A percentile compares a stretch with the other conserved stretches of the same genome.
These are phyloP conservation scores for Pseudozyma pruni DNA, from an alignment of 1,284 basidiomycete species.

Conservation along the genomic window DNA sequence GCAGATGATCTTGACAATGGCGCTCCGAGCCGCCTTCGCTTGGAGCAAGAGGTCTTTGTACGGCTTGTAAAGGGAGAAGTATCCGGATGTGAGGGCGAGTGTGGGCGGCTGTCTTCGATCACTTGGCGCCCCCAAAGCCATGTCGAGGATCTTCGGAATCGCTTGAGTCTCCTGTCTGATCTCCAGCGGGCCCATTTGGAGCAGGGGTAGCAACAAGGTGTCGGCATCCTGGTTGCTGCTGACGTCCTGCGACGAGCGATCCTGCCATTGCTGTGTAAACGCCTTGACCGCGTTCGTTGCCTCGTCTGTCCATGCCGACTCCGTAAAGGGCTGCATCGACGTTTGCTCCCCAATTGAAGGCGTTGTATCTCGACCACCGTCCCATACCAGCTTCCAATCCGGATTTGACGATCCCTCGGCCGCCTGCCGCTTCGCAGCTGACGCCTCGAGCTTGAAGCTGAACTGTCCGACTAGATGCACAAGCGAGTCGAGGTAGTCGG, in stretches of 20 bases:
- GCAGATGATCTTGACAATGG: slow-evolving; percentile 74
- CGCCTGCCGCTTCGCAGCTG: background rate
- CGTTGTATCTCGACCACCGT: slow-evolving; percentile 44
- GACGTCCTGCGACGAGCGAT: background rate
- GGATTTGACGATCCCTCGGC: slow-evolving; percentile 1
- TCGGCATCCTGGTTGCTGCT: slow-evolving; percentile 14
- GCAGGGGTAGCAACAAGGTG: slow-evolving; percentile 65
- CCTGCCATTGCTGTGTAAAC: slow-evolving; percentile 49
- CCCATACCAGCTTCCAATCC: slow-evolving; percentile 55
- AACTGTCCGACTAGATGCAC: slow-evolving; percentile 78
- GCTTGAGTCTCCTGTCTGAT: slow-evolving; percentile 68
- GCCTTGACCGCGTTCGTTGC: slow-evolving; percentile 33
- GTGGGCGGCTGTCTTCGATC: slow-evolving; percentile 6
- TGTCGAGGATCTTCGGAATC: slow-evolving; percentile 48
- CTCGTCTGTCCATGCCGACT: slow-evolving; percentile 32
- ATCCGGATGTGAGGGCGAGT: slow-evolving; percentile 79
- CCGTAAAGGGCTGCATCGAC: slow-evolving; percentile 7
- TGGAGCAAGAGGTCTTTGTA: slow-evolving; percentile 71
- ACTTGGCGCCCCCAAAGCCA: slow-evolving; percentile 2
- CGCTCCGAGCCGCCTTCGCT: slow-evolving; percentile 38
- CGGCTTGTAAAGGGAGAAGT: slow-evolving; percentile 86
- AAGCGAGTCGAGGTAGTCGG: slow-evolving; percentile 85
- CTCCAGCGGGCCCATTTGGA: slow-evolving; percentile 69
- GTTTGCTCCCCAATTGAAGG: background rate
- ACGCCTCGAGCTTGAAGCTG: slow-evolving; percentile 73